A percentile compares a stretch with the other conserved stretches of the same genome.
Evolutionary conservation across 2,329 filamentous ascomycete genomes (phyloP).

Genomic region (Aspergillus melleus): DNA sequence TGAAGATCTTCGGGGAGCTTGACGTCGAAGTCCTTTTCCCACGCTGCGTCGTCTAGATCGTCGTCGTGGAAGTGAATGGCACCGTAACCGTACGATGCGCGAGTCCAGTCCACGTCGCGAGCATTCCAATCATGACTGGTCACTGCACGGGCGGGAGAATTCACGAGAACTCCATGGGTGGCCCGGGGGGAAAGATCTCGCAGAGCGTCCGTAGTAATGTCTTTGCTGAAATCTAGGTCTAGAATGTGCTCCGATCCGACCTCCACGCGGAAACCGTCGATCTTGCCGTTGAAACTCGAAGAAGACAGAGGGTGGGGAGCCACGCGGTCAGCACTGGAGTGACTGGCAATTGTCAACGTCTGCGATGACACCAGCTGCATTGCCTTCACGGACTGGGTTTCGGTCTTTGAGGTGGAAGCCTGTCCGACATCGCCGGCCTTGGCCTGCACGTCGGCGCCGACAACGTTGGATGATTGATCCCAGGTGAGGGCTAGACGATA

Average conservation of each 20-base stretch:
- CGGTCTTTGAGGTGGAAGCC: background rate
- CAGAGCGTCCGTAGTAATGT: background rate
- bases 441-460: background rate
- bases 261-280: background rate
- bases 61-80: constrained; percentile 44
- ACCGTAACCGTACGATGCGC: constrained; percentile 34
- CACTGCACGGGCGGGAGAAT: constrained; percentile 36
- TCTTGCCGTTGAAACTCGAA: constrained; percentile 2
- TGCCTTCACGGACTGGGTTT: background rate
- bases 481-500: background rate
- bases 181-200: constrained; percentile 25
- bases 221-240: constrained; percentile 1
- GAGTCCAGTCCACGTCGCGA: constrained; percentile 32
- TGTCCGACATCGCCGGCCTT: background rate
- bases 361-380: background rate
- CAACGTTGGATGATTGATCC: background rate
- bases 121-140: constrained; percentile 36
- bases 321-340: background rate
- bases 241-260: background rate
- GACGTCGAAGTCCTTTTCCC: constrained; percentile 35
- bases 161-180: constrained; percentile 30
- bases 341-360: background rate
- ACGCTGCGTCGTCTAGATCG: constrained; percentile 39
- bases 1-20: constrained; percentile 23
- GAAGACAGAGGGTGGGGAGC: background rate